Conservation (phyloP, 2,329 filamentous ascomycete species). For the Hypoxylon sp. region DNA sequence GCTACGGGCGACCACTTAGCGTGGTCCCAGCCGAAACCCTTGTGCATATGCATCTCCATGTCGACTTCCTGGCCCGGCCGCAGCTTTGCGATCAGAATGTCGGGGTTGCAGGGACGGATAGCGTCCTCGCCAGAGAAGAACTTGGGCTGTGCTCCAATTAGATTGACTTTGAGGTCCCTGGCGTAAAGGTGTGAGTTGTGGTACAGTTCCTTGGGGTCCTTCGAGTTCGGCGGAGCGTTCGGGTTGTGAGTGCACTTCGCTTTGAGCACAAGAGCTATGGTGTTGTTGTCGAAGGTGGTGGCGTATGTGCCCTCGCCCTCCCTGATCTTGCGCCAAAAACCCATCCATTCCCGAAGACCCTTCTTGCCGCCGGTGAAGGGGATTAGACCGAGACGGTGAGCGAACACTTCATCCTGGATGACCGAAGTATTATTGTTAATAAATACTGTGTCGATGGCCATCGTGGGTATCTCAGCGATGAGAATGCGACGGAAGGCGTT, state of each 20-base stretch:
- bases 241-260: slow-evolving; percentile 85
- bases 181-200: slow-evolving; percentile 88
- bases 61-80: slow-evolving; percentile 90
- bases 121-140: slow-evolving; percentile 77
- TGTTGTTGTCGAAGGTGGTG: slow-evolving; percentile 85
- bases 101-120: slow-evolving; percentile 86
- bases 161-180: slow-evolving; percentile 80
- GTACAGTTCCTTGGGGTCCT: slow-evolving; percentile 87
- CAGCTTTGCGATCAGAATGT: slow-evolving; percentile 95
- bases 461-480: slow-evolving; percentile 91
- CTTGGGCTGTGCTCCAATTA: slow-evolving; percentile 79
- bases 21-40: slow-evolving; percentile 94
- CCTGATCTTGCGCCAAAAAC: slow-evolving; percentile 82
- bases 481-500: slow-evolving; percentile 98
- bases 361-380: slow-evolving; percentile 86
- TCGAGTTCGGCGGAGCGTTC: slow-evolving; percentile 79
- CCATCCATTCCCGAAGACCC: slow-evolving; percentile 82
- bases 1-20: slow-evolving; percentile 98
- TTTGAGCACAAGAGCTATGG: slow-evolving; percentile 82
- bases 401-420: slow-evolving; percentile 96
- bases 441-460: slow-evolving; percentile 95
- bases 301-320: slow-evolving; percentile 73
- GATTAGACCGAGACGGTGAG: slow-evolving; percentile 89
- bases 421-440: slow-evolving; percentile 97
- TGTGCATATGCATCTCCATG: slow-evolving; percentile 92